phyloP scores from a whole-genome alignment of 2,329 filamentous ascomycete genomes.

The Cladophialophora chaetospira region DNA sequence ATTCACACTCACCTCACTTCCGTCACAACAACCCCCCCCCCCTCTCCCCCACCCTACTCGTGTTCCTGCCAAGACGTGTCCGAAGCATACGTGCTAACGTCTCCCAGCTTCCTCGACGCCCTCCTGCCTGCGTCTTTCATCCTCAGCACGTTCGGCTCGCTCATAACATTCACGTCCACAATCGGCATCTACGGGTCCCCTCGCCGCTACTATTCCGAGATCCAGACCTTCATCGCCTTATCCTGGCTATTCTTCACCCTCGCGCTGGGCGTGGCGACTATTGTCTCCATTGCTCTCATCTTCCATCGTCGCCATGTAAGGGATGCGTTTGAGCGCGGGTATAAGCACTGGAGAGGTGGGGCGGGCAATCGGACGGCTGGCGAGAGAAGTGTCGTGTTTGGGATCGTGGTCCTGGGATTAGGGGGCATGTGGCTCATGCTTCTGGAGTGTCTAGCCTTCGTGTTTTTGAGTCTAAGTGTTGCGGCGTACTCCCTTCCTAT shows the following conservation, averaged over 20 bases:
- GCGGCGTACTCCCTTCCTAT: constrained; percentile 23
- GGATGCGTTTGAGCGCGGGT: constrained; percentile 29
- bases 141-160: constrained; percentile 22
- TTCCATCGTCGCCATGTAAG: constrained; percentile 26
- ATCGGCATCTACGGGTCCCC: constrained; percentile 25
- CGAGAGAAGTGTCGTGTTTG: constrained; percentile 26
- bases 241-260: constrained; percentile 28
- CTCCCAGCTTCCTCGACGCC: constrained; percentile 16
- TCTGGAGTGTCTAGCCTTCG: constrained; percentile 24
- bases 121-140: constrained; percentile 25
- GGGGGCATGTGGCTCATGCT: constrained; percentile 25
- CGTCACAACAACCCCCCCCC: background rate
- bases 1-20: too few species aligned
- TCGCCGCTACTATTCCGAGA: constrained; percentile 19
- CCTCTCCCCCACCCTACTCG: background rate
- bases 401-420: constrained; percentile 24
- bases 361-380: constrained; percentile 22
- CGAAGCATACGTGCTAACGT: background rate
- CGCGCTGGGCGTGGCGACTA: constrained; percentile 20
- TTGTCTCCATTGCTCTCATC: constrained; percentile 20
- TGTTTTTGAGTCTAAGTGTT: constrained; percentile 26
- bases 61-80: too few species aligned
- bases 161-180: constrained; percentile 27
- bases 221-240: constrained; percentile 27
- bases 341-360: constrained; percentile 25